Base-by-base conservation (phyloP, 345 rosid species). In the Balakata baccata region DNA sequence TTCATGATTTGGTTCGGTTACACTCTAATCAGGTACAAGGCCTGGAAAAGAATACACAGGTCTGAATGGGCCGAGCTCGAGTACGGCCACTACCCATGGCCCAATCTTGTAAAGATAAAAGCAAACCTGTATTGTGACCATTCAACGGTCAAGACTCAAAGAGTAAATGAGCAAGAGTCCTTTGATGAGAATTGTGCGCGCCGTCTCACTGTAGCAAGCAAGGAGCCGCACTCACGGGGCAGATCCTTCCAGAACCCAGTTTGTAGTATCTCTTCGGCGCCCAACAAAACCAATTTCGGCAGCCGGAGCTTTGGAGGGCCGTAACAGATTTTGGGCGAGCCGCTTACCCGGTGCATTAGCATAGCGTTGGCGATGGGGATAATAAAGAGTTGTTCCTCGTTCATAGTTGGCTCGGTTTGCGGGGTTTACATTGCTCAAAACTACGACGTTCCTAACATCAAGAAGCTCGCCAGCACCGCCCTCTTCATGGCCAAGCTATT, bases 361-460 rank as follows among this genome's bases (percentile, higher is more conserved):
- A 6, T 23, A 23, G 50, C n/a, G 34, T 38, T 1, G 37, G n/a
- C 17, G 87, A 90, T 91, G 98, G 98, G 95, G 67, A 82, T 93
- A 69, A 80, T 91, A 68, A 80, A 71, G 77, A 89, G 89, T 84
- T 72, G 89, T 74, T 87, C 91, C 82, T 73, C 89, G 34, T 85
- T 93, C 81, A 58, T 91, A 6, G 49, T 70, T 49, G 98, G 97
- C 64, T 88, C 91, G 49, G 81, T 79, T 7, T 84, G 85, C 25
- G 94, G 98, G 64, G 79, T 93, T 80, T 93, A 88, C 86, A 47
- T 91, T 52, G 97, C 97, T 61, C 97, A 93, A 80, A 93, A 91
- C 83, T 93, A 93, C 87, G 61, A 84, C 81, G 93, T 93, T 52
- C 96, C 96, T 20, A 91, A 89, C 86, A 84, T 93, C 84, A 93